These are phyloP conservation scores for Diplodia sapinea DNA, from an alignment of 2,329 filamentous ascomycete species.

Conservation along the genomic window DNA sequence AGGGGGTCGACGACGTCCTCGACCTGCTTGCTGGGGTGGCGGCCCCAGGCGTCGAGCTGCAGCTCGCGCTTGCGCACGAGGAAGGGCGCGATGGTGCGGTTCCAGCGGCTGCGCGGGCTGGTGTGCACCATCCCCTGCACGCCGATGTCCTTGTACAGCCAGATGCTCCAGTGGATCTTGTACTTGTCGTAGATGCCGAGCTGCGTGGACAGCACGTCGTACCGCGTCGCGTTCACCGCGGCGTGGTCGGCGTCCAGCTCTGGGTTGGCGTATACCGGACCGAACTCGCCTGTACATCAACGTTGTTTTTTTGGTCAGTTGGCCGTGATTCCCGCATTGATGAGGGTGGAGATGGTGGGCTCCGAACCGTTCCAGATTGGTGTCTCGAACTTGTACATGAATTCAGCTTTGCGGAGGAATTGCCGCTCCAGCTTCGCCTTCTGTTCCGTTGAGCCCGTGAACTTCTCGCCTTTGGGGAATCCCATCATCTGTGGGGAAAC, in stretches of 20 bases:
- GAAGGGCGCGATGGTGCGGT: constrained; percentile 58
- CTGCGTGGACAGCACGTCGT: constrained; percentile 53
- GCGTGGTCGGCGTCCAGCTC: constrained; percentile 48
- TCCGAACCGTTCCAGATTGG: constrained; percentile 54
- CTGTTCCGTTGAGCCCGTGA: constrained; percentile 52
- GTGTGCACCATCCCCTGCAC: constrained; percentile 42
- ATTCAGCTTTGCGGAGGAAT: constrained; percentile 56
- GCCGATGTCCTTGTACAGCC: constrained; percentile 46
- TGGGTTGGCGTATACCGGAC: constrained; percentile 55
- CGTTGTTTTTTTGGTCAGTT: constrained; percentile 58
- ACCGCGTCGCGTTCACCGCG: constrained; percentile 51
- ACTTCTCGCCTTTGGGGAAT: constrained; percentile 54
- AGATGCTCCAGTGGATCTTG: constrained; percentile 62
- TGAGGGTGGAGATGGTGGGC: too few relatives aligned
- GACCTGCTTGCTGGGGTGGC: constrained; percentile 47
- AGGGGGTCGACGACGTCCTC: constrained; percentile 52
- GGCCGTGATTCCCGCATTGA: constrained; percentile 47
- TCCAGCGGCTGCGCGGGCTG: constrained; percentile 45
- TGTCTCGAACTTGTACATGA: constrained; percentile 51
- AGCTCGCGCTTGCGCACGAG: constrained; percentile 62
- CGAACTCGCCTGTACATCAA: constrained; percentile 47
- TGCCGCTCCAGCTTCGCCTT: constrained; percentile 51
- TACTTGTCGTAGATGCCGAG: constrained; percentile 60
- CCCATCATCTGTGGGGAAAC: constrained; percentile 48
- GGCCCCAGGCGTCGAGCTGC: constrained; percentile 63